Evolutionary conservation across 176 grass and related monocot species (phyloP), one percentile per base, ranked within the genome.

Genomic region (Saccharum officinarum): DNA sequence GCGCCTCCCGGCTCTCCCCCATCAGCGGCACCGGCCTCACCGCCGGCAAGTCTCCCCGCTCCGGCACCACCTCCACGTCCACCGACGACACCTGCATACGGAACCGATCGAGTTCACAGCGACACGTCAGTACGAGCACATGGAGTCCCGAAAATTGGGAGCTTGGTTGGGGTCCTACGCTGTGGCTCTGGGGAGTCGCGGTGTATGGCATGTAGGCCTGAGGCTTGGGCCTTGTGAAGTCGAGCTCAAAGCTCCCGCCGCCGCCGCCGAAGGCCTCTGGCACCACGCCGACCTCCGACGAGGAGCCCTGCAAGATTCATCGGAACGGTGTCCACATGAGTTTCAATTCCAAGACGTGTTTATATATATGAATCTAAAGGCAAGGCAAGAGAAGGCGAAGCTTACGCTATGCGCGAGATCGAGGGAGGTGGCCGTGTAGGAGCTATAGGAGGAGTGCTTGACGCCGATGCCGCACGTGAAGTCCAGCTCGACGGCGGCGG

Each of bases 231-330:
- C 76, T 7, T 15, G 89, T 77, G 81, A 91, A 91, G 36, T 91
- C 89, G 15, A 91, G 71, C 64, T 91, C 89, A 37, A 87, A 81
- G 31, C 68, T 76, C 17, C 80, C 79, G 44, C 36, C 75, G 49
- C 83, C 76, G 28, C 77, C 49, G 47, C 76, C 39, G 52, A 83
- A 68, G 67, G 86, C 89, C 6, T 97, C 95, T 40, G 95, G 95
- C 69, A 97, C 95, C 38, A 94, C 95, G 39, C 95, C 90, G 20
- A 91, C 88, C 67, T 98, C 95, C 13, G 91, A 93, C 1, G 92
- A 98, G 5, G 95, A 95, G 73, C 92, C 87, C 92, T 98, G 84
- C 44, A 44, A 80, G 33, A 40, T 59, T 1, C 13, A 36, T 75
- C 63, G 47, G 44, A 3, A 82, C 37, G 25, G 6, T 26, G 38